These are phyloP conservation scores for Daldinia concentrica DNA, from an alignment of 495 filamentous ascomycete species.

Conservation along the genomic window DNA sequence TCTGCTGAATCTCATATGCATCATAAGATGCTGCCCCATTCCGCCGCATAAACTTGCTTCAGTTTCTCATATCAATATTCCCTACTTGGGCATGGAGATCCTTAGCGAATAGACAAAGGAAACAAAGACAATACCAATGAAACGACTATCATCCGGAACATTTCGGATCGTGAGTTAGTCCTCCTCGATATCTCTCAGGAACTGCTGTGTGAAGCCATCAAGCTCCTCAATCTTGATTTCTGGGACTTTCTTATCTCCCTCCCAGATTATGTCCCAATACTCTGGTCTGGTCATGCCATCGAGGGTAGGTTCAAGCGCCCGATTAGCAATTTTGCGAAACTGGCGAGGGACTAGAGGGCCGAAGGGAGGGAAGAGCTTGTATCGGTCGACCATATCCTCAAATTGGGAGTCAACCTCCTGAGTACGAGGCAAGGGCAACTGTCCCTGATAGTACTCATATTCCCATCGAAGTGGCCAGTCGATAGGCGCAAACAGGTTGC, in stretches of 20 bases:
- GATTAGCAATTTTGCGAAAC: conserved; percentile 1
- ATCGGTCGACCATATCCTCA: neutral
- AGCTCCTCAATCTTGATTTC: conserved; percentile 10
- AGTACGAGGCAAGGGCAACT: conserved; percentile 13
- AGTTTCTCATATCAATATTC: neutral
- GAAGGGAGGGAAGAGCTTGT: neutral
- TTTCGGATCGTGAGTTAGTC: neutral
- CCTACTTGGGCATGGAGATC: neutral
- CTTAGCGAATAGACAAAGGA: neutral
- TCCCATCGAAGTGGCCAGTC: conserved; percentile 17
- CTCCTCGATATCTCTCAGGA: conserved; percentile 13
- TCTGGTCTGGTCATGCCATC: conserved; percentile 15
- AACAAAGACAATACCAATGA: neutral
- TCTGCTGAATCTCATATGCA: neutral
- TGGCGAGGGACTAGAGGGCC: conserved; percentile 8
- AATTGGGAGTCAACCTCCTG: neutral
- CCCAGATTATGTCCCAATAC: neutral
- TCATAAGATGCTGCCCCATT: neutral
- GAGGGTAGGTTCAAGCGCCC: neutral
- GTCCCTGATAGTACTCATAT: neutral
- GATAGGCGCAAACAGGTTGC: neutral
- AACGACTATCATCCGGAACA: neutral
- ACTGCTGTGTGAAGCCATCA: neutral
- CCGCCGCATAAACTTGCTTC: neutral
- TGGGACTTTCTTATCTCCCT: neutral